Conservation (phyloP, 805 yeast species). For the Teunomyces cretensis region DNA sequence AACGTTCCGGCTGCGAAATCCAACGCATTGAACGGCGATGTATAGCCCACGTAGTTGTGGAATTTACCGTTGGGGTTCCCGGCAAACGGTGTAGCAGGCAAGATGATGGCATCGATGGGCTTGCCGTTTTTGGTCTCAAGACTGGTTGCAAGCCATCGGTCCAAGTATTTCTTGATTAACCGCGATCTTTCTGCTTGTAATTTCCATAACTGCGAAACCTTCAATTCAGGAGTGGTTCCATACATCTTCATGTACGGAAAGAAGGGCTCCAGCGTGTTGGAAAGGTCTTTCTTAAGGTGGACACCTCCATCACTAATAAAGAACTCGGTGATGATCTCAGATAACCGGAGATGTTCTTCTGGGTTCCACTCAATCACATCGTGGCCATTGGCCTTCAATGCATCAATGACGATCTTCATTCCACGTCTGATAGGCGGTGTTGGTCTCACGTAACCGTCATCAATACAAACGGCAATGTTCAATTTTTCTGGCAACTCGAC, state of each 20-base stretch:
- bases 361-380: slow-evolving; percentile 52
- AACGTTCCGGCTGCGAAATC: slow-evolving; percentile 36
- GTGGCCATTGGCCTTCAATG: slow-evolving; percentile 45
- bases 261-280: slow-evolving; percentile 45
- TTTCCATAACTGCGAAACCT: slow-evolving; percentile 42
- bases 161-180: slow-evolving; percentile 35
- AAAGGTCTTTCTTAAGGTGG: slow-evolving; percentile 32
- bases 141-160: slow-evolving; percentile 38
- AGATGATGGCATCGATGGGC: slow-evolving; percentile 48
- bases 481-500: slow-evolving; percentile 34
- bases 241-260: slow-evolving; percentile 42
- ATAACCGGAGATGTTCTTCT: slow-evolving; percentile 32
- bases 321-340: slow-evolving; percentile 30
- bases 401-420: slow-evolving; percentile 30
- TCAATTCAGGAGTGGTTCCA: slow-evolving; percentile 32
- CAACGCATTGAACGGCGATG: slow-evolving; percentile 34
- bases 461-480: slow-evolving; percentile 42
- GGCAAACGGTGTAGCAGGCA: slow-evolving; percentile 49
- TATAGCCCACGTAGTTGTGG: slow-evolving; percentile 45
- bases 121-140: slow-evolving; percentile 35
- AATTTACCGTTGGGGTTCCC: slow-evolving; percentile 36
- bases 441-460: slow-evolving; percentile 50
- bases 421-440: slow-evolving; percentile 58
- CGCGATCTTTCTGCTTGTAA: slow-evolving; percentile 33
- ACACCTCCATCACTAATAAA: slow-evolving; percentile 48